Conservation (phyloP, 495 filamentous ascomycete genomes). For the Aspergillus coremiiformis region DNA sequence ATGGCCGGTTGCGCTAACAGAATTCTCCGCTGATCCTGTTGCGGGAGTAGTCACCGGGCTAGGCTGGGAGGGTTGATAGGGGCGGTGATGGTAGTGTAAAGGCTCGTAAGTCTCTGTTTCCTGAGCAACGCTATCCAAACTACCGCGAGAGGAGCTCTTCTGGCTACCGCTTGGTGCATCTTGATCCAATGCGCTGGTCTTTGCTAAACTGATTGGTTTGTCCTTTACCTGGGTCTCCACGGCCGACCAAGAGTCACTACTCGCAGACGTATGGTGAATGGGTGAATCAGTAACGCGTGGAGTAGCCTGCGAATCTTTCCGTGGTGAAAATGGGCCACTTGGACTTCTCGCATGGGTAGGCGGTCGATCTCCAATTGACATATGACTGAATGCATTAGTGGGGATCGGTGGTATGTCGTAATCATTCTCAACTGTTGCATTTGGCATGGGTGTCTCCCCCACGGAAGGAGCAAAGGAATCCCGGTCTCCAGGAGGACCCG, state of each 20-base stretch:
- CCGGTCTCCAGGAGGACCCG: conserved; percentile 19
- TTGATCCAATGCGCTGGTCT: conserved; percentile 23
- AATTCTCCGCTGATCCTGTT: conserved; percentile 17
- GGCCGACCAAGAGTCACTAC: conserved; percentile 37
- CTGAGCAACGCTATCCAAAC: conserved; percentile 31
- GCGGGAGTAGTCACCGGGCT: conserved; percentile 8
- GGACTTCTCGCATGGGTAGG: conserved; percentile 35
- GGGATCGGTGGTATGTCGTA: conserved; percentile 20
- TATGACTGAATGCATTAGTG: conserved; percentile 20
- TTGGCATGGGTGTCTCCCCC: conserved; percentile 28
- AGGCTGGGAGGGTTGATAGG: conserved; percentile 19
- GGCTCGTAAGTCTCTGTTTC: conserved; percentile 37
- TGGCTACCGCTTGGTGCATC: conserved; percentile 18
- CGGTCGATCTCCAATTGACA: conserved; percentile 30
- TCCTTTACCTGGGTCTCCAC: conserved; percentile 26
- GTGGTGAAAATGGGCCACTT: conserved; percentile 35
- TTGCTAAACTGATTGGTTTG: conserved; percentile 13
- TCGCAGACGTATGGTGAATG: conserved; percentile 28
- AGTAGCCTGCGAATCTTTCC: conserved; percentile 28
- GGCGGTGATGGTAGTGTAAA: conserved; percentile 45
- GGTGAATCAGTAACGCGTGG: conserved; percentile 6
- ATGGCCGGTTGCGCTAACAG: conserved; percentile 40
- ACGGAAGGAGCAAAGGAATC: conserved; percentile 36
- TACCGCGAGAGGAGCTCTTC: conserved; percentile 33
- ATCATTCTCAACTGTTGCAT: conserved; percentile 25